Conservation (phyloP, 2,329 filamentous ascomycete species). For the Claviceps spartinae region DNA sequence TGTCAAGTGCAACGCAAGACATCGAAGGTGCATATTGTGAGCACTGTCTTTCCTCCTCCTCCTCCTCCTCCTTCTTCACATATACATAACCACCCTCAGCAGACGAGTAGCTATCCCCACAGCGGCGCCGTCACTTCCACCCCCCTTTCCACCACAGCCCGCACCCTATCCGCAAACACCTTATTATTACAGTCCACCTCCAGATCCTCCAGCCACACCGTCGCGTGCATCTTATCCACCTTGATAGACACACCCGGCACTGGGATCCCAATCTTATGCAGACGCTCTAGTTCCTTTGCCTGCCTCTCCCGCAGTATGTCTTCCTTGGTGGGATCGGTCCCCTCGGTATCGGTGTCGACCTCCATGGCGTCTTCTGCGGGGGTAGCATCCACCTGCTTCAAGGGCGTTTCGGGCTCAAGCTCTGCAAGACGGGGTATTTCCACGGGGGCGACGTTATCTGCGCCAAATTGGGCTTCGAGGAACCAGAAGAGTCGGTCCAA, state of each 20-base stretch:
- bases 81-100: neutral
- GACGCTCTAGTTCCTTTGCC: conserved; percentile 58
- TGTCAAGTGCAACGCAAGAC: neutral
- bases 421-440: conserved; percentile 31
- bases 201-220: conserved; percentile 82
- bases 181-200: conserved; percentile 77
- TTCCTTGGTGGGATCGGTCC: neutral
- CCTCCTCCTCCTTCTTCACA: neutral
- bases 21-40: neutral
- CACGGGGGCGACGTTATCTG: conserved; percentile 68
- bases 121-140: conserved; percentile 76
- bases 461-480: conserved; percentile 90
- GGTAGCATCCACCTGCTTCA: neutral
- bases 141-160: conserved; percentile 78
- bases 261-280: conserved; percentile 76
- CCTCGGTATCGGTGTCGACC: neutral
- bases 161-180: conserved; percentile 69
- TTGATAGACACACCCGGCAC: conserved; percentile 79
- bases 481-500: conserved; percentile 85
- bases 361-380: neutral
- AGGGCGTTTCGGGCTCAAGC: neutral
- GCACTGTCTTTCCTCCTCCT: neutral
- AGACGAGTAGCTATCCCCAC: conserved; percentile 32
- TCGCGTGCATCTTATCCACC: conserved; percentile 77
- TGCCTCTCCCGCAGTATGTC: conserved; percentile 18